Conservation (phyloP, 2,329 filamentous ascomycete species). For the Xylariaceae sp. region DNA sequence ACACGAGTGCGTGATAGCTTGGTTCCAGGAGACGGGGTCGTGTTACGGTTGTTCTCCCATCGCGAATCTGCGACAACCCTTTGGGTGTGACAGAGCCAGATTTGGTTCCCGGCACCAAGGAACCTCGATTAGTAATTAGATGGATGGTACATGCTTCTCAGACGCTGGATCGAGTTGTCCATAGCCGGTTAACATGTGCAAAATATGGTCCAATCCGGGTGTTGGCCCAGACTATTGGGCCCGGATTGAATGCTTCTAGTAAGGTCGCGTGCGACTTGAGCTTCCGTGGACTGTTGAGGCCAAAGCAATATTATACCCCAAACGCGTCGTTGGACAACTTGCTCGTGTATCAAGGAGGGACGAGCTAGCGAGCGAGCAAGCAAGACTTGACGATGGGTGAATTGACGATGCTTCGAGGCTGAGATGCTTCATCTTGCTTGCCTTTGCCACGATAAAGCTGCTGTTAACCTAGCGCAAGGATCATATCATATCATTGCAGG, state of each 20-base stretch:
- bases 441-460: not conserved
- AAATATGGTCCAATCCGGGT: conserved; percentile 26
- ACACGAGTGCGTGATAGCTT: conserved; percentile 16
- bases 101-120: conserved; percentile 24
- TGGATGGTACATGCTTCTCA: not conserved
- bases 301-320: conserved; percentile 3
- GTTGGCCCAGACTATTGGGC: conserved; percentile 27
- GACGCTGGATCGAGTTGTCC: not conserved
- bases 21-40: conserved; percentile 26
- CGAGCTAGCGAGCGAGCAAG: not conserved
- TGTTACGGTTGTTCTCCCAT: conserved; percentile 21
- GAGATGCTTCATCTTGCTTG: not conserved
- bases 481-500: conserved; percentile 1
- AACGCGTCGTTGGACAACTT: conserved; percentile 1
- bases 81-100: conserved; percentile 18
- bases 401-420: not conserved
- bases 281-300: not conserved
- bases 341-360: conserved; percentile 1
- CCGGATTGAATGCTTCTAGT: conserved; percentile 16
- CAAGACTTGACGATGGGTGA: not conserved
- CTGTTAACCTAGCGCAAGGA: conserved; percentile 2
- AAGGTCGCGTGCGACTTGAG: conserved; percentile 14
- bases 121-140: conserved; percentile 21
- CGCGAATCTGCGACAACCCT: conserved; percentile 31
- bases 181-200: conserved; percentile 25